phyloP scores from a whole-genome alignment of 2,329 filamentous ascomycete genomes.

The Paraphoma chrysanthemicola region DNA sequence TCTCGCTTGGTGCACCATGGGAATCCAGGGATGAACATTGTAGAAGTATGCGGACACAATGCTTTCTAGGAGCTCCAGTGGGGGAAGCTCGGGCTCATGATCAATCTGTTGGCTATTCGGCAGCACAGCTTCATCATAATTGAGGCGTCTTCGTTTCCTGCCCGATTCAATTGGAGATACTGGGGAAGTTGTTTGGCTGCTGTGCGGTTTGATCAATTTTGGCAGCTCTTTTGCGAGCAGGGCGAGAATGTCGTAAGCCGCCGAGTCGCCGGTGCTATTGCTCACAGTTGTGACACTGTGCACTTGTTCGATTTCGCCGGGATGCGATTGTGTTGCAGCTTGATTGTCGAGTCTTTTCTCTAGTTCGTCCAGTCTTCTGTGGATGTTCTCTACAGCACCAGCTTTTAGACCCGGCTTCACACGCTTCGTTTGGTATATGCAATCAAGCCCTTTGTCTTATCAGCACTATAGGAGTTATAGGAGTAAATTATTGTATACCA shows the following conservation, averaged over 20 bases:
- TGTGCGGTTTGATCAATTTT: slow-evolving; percentile 10
- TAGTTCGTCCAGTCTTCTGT: slow-evolving; percentile 22
- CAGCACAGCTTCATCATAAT: slow-evolving; percentile 1
- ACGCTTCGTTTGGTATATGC: slow-evolving; percentile 23
- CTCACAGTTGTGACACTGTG: not conserved
- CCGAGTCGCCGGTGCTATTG: not conserved
- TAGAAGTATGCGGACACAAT: slow-evolving; percentile 17
- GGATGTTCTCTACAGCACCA: slow-evolving; percentile 26
- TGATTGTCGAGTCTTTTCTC: slow-evolving; percentile 13
- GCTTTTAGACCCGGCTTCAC: slow-evolving; percentile 22
- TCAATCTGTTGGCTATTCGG: not conserved
- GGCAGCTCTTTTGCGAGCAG: slow-evolving; percentile 23
- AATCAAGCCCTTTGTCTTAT: slow-evolving; percentile 14
- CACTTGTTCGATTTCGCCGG: not conserved
- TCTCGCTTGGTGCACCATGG: slow-evolving; percentile 22
- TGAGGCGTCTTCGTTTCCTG: slow-evolving; percentile 15
- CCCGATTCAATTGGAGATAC: slow-evolving; percentile 1
- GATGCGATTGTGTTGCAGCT: not conserved
- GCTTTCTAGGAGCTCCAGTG: slow-evolving; percentile 3
- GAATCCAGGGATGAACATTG: slow-evolving; percentile 24
- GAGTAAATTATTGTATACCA: slow-evolving; percentile 2
- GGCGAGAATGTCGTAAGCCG: slow-evolving; percentile 13
- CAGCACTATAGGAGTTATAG: not conserved
- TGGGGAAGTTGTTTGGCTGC: not conserved
- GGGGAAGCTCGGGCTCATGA: not conserved